Evolutionary conservation across 805 yeast species (phyloP).

Genomic region (Suhomyces pyralidae): DNA sequence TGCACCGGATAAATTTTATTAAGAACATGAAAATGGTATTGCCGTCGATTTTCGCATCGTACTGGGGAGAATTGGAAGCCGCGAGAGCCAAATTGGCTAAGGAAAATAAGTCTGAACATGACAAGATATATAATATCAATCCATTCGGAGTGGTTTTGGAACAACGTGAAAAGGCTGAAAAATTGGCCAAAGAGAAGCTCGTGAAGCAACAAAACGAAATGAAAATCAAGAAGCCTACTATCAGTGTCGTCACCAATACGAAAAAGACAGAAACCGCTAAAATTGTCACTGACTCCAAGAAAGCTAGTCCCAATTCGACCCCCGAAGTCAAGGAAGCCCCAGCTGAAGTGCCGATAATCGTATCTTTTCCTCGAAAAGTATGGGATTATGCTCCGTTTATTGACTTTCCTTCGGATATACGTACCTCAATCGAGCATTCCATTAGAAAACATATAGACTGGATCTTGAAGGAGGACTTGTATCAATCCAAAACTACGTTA

Average conservation of each 20-base stretch:
- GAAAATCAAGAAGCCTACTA: conserved; percentile 47
- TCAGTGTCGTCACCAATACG: conserved; percentile 29
- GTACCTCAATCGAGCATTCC: conserved; percentile 60
- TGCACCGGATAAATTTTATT: conserved; percentile 74
- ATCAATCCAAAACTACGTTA: conserved; percentile 1
- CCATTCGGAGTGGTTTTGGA: conserved; percentile 75
- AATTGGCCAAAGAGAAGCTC: conserved; percentile 45
- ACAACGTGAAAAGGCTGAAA: conserved; percentile 43
- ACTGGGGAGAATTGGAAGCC: conserved; percentile 73
- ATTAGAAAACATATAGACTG: conserved; percentile 58
- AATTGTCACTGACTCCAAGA: conserved; percentile 6
- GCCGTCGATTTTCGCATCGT: conserved; percentile 74
- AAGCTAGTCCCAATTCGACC: conserved; percentile 10
- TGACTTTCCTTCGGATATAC: conserved; percentile 60
- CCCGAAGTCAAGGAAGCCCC: not conserved
- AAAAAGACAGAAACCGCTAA: conserved; percentile 1
- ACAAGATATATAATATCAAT: conserved; percentile 57
- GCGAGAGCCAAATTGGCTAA: conserved; percentile 51
- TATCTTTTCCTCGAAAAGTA: conserved; percentile 47
- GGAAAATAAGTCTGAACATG: conserved; percentile 46
- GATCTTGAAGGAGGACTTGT: conserved; percentile 31
- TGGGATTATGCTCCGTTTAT: conserved; percentile 73
- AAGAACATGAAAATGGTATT: conserved; percentile 84
- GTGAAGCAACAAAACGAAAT: conserved; percentile 47
- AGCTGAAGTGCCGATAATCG: not conserved